Base-by-base conservation (phyloP, 2,329 filamentous ascomycete species). In the Parastagonospora nodorum region DNA sequence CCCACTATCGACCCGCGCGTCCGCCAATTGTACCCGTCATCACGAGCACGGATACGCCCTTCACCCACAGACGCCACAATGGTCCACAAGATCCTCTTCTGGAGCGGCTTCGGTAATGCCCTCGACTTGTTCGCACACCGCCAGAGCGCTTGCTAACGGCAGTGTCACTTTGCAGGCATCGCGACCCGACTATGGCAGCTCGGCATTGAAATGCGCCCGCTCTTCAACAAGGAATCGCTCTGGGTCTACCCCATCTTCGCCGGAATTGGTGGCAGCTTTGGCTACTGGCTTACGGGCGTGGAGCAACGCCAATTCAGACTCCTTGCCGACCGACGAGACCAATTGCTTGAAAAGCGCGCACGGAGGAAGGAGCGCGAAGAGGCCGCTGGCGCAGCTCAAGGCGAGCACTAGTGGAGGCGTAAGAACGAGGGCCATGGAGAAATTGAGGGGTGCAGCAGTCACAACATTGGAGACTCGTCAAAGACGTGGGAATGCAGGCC, bases 131-230 rank as follows among this genome's bases (percentile, higher is more conserved):
- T 28, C 49, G 47, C 32, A 45, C 38, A 45, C 46, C 48, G 51
- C 48, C 49, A 51, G 46, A 53, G 48, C 50, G 31, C 55, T 29
- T 56, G 55, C 62, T 71, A 50, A 71, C 60, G 51, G 45, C 58
- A 48, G 53, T 54, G 37, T 31, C 40, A 44, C 10, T 53, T 29
- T 42, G 33, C 52, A 99, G 94, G 94, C 82, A 79, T 97, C 68
- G 92, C 89, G 72, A 88, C 92, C 72, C 90, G 93, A 67, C 84
- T 94, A 77, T 97, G 92, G 90, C 94, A 97, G 78, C 88, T 99
- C 74, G 94, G 93, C 71, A 94, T 99, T 75, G 92, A 99, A 81
- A 96, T 96, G 92, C 91, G 92, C 57, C 94, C 93, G 45, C 88
- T 97, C 76, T 90, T 97, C 83, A 87, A 88, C 78, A 85, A 83